Percentiles rank a stretch among this genome's conserved stretches.
Evolutionary conservation across 2,329 filamentous ascomycete species (phyloP).

Genomic region (Apiospora koreana): DNA sequence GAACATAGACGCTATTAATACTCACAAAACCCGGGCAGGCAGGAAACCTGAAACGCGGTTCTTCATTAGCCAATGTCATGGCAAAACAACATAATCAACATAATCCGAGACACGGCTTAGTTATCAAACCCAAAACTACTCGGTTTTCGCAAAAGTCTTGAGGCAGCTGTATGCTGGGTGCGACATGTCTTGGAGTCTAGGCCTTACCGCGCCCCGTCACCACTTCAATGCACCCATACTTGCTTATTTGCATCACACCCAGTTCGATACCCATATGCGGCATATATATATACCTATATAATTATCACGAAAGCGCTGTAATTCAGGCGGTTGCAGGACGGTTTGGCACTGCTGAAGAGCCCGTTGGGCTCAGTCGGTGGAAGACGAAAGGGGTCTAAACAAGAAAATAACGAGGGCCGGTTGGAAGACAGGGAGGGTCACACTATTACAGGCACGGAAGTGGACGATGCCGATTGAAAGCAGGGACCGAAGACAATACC

Average conservation of each 20-base stretch:
- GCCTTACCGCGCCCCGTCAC: neutral
- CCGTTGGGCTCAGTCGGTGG: neutral
- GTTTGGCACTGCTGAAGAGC: neutral
- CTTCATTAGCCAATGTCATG: neutral
- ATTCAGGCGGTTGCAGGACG: neutral
- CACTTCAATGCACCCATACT: neutral
- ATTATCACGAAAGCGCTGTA: neutral
- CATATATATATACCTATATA: neutral
- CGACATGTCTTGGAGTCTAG: neutral
- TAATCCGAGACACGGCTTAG: slow-evolving; percentile 8
- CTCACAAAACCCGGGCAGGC: neutral
- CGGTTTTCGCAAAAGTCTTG: neutral
- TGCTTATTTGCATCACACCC: slow-evolving; percentile 1
- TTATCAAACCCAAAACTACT: slow-evolving; percentile 1
- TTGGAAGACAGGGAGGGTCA: neutral
- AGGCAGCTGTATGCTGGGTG: neutral
- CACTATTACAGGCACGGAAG: neutral
- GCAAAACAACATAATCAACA: slow-evolving; percentile 4
- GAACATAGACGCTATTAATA: slow-evolving; percentile 5
- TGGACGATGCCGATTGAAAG: neutral
- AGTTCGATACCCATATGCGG: slow-evolving; percentile 5
- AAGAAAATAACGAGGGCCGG: neutral
- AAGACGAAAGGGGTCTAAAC: neutral
- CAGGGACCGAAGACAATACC: neutral
- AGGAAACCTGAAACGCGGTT: neutral